These are phyloP conservation scores for Hirsutella thompsonii DNA, from an alignment of 2,329 filamentous ascomycete species.

Conservation along the genomic window DNA sequence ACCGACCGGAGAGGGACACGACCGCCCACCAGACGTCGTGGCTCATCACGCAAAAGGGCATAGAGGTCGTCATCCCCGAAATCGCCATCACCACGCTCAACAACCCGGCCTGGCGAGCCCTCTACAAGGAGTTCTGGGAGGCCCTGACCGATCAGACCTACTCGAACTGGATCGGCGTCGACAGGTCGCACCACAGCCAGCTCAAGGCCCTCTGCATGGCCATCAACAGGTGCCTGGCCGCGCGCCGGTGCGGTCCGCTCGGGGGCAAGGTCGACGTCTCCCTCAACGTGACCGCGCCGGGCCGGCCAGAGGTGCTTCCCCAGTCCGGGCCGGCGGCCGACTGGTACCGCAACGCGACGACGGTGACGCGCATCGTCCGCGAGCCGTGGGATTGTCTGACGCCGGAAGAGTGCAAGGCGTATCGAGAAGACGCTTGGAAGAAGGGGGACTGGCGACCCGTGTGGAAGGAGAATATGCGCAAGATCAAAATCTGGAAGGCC, in stretches of 20 bases:
- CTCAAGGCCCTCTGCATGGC: slow-evolving; percentile 13
- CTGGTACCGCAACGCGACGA: background rate
- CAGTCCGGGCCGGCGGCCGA: background rate
- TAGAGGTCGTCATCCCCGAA: background rate
- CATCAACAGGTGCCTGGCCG: slow-evolving; percentile 18
- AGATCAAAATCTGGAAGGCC: too few relatives aligned
- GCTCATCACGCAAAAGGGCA: slow-evolving; percentile 10
- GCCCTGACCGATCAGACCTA: slow-evolving; percentile 10
- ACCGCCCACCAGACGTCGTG: slow-evolving; percentile 14
- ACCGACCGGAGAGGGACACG: slow-evolving; percentile 5
- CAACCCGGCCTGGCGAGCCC: slow-evolving; percentile 7
- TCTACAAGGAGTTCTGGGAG: slow-evolving; percentile 13
- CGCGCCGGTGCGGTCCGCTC: slow-evolving; percentile 11
- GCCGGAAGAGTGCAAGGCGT: too few relatives aligned
- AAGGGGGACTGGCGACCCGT: too few relatives aligned
- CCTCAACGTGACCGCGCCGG: background rate
- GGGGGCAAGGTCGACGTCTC: slow-evolving; percentile 7
- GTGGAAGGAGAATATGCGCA: too few relatives aligned
- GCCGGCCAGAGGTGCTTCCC: too few relatives aligned
- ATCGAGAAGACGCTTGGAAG: too few relatives aligned
- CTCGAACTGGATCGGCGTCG: slow-evolving; percentile 20
- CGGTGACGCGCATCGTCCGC: background rate
- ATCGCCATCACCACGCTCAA: slow-evolving; percentile 6
- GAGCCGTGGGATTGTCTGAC: too few relatives aligned
- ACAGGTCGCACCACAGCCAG: slow-evolving; percentile 12